Conservation (phyloP, 2,329 filamentous ascomycete genomes). For the Clonostachys chloroleuca region DNA sequence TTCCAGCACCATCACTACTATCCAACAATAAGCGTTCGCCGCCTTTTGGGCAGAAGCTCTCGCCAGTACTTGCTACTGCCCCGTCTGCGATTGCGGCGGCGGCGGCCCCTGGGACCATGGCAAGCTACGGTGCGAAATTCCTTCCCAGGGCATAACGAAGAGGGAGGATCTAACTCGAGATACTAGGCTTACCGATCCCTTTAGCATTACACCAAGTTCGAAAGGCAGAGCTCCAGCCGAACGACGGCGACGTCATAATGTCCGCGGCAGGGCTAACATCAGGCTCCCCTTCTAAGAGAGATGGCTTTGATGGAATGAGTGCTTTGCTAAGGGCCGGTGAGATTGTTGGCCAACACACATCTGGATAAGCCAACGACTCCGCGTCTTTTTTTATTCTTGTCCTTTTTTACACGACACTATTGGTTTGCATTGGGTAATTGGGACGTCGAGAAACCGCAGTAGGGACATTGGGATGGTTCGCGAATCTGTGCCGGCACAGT, state of each 20-base stretch:
- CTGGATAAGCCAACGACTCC: conserved; percentile 13
- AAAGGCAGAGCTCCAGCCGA: conserved; percentile 8
- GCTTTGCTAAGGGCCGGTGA: conserved; percentile 55
- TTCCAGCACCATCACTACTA: conserved; percentile 51
- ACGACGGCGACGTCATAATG: conserved; percentile 23
- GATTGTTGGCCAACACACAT: conserved; percentile 40
- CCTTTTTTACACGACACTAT: neutral
- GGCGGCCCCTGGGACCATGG: conserved; percentile 23
- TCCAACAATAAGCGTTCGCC: conserved; percentile 25
- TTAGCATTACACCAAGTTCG: neutral
- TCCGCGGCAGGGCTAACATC: conserved; percentile 6
- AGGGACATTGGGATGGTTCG: neutral
- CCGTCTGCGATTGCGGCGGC: conserved; percentile 15
- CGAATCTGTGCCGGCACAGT: neutral
- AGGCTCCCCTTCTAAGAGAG: conserved; percentile 13
- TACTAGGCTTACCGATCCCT: neutral
- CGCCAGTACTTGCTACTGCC: neutral
- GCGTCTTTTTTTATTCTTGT: neutral
- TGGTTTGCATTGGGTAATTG: neutral
- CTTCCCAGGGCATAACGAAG: neutral
- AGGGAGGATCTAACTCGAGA: too few relatives aligned
- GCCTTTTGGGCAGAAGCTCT: neutral
- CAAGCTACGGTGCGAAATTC: conserved; percentile 10
- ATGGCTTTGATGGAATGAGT: conserved; percentile 50
- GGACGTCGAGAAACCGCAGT: neutral